Conservation (phyloP, 169 alveolate genomes). For the Eimeria brunetti region DNA sequence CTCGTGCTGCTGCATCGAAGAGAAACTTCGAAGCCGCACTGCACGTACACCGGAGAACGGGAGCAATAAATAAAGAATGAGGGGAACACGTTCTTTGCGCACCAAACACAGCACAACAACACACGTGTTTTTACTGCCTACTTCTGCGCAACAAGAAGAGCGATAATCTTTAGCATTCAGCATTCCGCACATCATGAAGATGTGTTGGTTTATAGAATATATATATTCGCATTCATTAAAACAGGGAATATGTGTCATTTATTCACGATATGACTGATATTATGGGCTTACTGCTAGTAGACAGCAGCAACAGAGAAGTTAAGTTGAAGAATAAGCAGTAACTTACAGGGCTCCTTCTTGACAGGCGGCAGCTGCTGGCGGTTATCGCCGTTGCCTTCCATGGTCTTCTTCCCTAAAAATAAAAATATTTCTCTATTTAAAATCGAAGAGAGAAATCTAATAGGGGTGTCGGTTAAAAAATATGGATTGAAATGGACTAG, state of each 20-base stretch:
- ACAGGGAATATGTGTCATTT: too few relatives aligned
- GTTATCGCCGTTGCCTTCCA: slow-evolving; percentile 31
- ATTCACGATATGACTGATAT: too few relatives aligned
- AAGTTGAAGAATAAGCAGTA: not conserved
- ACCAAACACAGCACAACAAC: not conserved
- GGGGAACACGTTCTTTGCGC: not conserved
- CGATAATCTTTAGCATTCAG: not conserved
- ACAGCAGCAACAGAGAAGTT: not conserved
- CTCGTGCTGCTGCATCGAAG: slow-evolving; percentile 65
- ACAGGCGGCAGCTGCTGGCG: not conserved
- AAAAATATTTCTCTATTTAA: not conserved
- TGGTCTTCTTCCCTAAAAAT: not conserved
- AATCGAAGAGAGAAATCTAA: not conserved
- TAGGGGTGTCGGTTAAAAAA: not conserved
- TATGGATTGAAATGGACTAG: not conserved
- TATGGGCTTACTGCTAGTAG: not conserved
- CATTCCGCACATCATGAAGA: not conserved
- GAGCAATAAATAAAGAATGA: not conserved
- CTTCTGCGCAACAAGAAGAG: not conserved
- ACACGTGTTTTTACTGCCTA: not conserved
- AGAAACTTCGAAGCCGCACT: slow-evolving; percentile 51
- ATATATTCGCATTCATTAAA: not conserved
- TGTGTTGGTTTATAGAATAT: not conserved
- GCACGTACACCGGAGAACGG: not conserved
- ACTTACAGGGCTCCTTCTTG: slow-evolving; percentile 55